Conservation (phyloP, 2,329 filamentous ascomycete genomes). For the Pseudopyricularia cyperi region DNA sequence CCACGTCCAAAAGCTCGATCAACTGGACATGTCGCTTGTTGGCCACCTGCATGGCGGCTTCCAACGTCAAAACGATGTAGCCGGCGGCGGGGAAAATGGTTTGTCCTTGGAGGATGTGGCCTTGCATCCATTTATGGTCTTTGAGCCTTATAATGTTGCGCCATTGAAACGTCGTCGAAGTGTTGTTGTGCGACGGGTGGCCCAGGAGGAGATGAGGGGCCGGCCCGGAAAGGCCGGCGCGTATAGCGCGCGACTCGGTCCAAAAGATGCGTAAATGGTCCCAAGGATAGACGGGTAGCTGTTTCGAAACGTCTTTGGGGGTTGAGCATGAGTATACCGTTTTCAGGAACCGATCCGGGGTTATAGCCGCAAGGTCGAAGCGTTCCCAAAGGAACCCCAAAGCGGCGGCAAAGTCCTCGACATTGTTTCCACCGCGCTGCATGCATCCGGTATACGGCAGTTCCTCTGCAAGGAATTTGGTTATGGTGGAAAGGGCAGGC, state of each 20-base stretch:
- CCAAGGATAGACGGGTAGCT: constrained; percentile 34
- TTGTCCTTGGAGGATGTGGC: constrained; percentile 21
- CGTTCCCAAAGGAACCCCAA: not conserved
- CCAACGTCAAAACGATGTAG: not conserved
- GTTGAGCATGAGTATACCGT: constrained; percentile 12
- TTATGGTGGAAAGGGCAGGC: constrained; percentile 13
- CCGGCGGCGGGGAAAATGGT: constrained; percentile 22
- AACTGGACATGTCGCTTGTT: not conserved
- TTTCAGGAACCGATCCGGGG: not conserved
- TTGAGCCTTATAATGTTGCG: constrained; percentile 9
- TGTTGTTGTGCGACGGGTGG: not conserved
- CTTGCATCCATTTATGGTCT: constrained; percentile 23
- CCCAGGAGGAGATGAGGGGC: constrained; percentile 7
- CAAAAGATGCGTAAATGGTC: constrained; percentile 30
- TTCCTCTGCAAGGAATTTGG: constrained; percentile 11
- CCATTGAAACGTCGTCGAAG: constrained; percentile 15
- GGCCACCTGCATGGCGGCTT: not conserved
- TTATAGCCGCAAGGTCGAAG: not conserved
- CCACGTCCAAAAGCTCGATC: not conserved
- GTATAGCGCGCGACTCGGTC: constrained; percentile 13
- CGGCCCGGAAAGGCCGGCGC: not conserved
- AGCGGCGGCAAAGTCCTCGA: not conserved
- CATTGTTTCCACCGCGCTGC: constrained; percentile 8
- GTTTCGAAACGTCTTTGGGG: constrained; percentile 21
- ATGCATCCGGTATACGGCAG: constrained; percentile 7